A percentile compares a stretch with the other conserved stretches of the same genome.
Conservation (phyloP, 257 asterid genomes). For the Paraleonurus japonicus region DNA sequence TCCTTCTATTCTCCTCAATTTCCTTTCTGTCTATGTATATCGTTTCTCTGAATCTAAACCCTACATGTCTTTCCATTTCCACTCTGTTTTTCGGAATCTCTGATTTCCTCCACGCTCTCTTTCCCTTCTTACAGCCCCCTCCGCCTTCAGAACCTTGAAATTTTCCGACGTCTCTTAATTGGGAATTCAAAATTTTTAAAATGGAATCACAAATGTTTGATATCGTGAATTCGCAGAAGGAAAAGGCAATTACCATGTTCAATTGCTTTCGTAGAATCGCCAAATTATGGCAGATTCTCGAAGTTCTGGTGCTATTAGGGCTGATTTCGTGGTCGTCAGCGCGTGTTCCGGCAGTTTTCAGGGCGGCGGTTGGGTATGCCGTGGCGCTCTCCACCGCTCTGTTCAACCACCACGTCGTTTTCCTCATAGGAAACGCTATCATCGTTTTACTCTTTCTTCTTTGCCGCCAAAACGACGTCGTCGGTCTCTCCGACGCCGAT, state of each 20-base stretch:
- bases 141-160: constrained; percentile 22
- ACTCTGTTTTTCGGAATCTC: constrained; percentile 11
- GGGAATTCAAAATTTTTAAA: background rate
- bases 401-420: constrained; percentile 75
- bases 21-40: constrained; percentile 27
- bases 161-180: background rate
- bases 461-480: constrained; percentile 43
- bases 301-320: constrained; percentile 40
- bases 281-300: constrained; percentile 44
- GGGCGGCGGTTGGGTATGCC: constrained; percentile 22
- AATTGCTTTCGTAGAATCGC: constrained; percentile 44
- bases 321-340: constrained; percentile 70
- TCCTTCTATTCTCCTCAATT: background rate
- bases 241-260: constrained; percentile 45
- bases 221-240: constrained; percentile 33
- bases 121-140: constrained; percentile 29
- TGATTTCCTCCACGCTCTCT: background rate
- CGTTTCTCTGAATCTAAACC: constrained; percentile 21
- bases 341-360: constrained; percentile 42
- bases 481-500: constrained; percentile 25
- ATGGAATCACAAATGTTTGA: constrained; percentile 38
- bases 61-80: constrained; percentile 25
- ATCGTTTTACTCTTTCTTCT: constrained; percentile 45
- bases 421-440: constrained; percentile 72
- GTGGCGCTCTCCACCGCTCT: constrained; percentile 30